phyloP scores from a whole-genome alignment of 768 basidiomycete genomes.

The Collybiopsis confluens region DNA sequence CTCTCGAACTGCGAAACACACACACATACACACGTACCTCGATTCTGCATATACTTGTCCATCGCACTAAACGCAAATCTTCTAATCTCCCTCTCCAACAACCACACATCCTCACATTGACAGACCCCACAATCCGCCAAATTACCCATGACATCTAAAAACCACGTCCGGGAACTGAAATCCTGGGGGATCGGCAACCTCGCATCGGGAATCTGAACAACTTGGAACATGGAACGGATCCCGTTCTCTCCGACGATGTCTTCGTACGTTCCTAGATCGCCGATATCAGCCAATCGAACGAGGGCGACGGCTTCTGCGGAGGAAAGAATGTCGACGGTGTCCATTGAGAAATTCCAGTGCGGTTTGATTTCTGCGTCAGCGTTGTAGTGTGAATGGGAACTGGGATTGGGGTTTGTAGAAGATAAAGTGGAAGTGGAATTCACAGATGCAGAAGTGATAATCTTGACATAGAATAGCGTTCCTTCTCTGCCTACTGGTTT shows the following conservation, averaged over 20 bases:
- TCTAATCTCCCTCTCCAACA: slow-evolving; percentile 43
- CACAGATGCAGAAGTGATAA: slow-evolving; percentile 24
- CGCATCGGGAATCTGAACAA: slow-evolving; percentile 32
- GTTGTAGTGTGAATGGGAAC: too few species aligned
- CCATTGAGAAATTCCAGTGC: slow-evolving; percentile 38
- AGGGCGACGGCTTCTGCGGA: slow-evolving; percentile 41
- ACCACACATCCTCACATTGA: slow-evolving; percentile 44
- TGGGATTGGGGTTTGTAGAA: too few species aligned
- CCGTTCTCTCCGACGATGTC: slow-evolving; percentile 39
- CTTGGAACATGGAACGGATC: slow-evolving; percentile 38
- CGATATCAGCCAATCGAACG: slow-evolving; percentile 37
- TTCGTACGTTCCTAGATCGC: slow-evolving; percentile 37
- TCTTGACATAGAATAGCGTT: slow-evolving; percentile 39
- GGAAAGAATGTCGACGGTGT: slow-evolving; percentile 31
- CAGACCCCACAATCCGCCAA: slow-evolving; percentile 45
- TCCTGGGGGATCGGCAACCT: slow-evolving; percentile 26
- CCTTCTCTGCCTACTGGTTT: slow-evolving; percentile 39
- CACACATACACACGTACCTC: not conserved
- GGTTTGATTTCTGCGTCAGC: slow-evolving; percentile 21
- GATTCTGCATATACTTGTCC: slow-evolving; percentile 42
- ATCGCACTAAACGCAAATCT: slow-evolving; percentile 44
- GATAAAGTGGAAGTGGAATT: too few species aligned
- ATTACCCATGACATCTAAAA: slow-evolving; percentile 41
- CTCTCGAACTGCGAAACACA: not conserved
- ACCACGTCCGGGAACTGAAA: slow-evolving; percentile 45